A percentile compares a stretch with the other conserved stretches of the same genome.
Conservation (phyloP, 2,329 filamentous ascomycete genomes). For the Claviceps sp. region DNA sequence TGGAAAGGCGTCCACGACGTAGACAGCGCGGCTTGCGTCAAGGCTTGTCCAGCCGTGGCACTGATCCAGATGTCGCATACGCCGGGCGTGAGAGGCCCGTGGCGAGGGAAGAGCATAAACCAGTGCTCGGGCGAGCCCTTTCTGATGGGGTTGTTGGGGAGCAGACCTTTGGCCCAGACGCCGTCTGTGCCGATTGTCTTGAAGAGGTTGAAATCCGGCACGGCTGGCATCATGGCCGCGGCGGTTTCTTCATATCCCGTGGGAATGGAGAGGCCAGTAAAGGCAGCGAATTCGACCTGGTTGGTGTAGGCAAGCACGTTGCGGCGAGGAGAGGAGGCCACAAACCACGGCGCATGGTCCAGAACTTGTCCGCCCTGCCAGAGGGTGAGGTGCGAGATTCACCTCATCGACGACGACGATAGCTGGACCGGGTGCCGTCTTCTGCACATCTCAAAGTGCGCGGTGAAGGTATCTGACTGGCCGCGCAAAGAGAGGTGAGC, state of each 20-base stretch:
- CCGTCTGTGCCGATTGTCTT: constrained; percentile 5
- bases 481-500: constrained; percentile 14
- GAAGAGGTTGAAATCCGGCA: constrained; percentile 9
- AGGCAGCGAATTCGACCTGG: constrained; percentile 15
- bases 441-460: constrained; percentile 21
- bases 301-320: constrained; percentile 20
- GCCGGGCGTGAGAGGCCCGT: no score
- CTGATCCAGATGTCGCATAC: no score
- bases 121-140: constrained; percentile 9
- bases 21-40: constrained; percentile 52
- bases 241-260: constrained; percentile 13
- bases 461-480: constrained; percentile 20
- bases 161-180: constrained; percentile 8
- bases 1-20: constrained; percentile 49
- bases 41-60: constrained; percentile 32
- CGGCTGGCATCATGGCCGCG: constrained; percentile 8
- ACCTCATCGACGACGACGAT: constrained; percentile 12
- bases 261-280: constrained; percentile 17
- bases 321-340: constrained; percentile 13
- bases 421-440: constrained; percentile 19
- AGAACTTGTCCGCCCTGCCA: constrained; percentile 19
- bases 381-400: constrained; percentile 14
- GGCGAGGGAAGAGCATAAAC: no score
- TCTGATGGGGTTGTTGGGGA: constrained; percentile 14
- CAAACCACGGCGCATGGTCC: constrained; percentile 17